phyloP scores from a whole-genome alignment of 1,139 yeast genomes.

The Diutina ranongensis region DNA sequence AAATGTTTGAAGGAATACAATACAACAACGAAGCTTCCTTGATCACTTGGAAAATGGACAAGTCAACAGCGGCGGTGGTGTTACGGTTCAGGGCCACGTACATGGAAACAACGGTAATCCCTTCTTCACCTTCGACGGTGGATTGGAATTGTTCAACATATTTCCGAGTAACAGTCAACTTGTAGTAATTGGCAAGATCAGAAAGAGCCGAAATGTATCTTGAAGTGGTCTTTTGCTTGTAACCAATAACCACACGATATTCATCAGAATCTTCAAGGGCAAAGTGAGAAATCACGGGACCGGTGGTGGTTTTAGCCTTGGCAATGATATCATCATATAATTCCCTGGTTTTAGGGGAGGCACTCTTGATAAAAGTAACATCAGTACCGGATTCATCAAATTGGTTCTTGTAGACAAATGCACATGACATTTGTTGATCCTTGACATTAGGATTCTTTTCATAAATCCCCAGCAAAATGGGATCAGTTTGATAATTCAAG shows the following conservation, averaged over 20 bases:
- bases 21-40: conserved; percentile 90
- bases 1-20: conserved; percentile 81
- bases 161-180: conserved; percentile 74
- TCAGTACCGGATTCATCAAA: conserved; percentile 47
- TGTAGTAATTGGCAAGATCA: conserved; percentile 83
- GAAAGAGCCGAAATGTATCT: conserved; percentile 83
- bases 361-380: conserved; percentile 64
- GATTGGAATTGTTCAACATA: conserved; percentile 82
- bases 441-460: conserved; percentile 18
- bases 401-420: conserved; percentile 75
- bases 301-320: conserved; percentile 65
- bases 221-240: conserved; percentile 72
- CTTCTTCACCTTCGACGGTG: conserved; percentile 30
- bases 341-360: conserved; percentile 67
- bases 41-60: conserved; percentile 80
- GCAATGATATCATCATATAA: conserved; percentile 65
- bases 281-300: conserved; percentile 87
- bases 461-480: conserved; percentile 32
- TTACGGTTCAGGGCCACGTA: conserved; percentile 54
- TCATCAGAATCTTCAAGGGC: conserved; percentile 71
- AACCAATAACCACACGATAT: conserved; percentile 82
- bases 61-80: conserved; percentile 39
- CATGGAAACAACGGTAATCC: conserved; percentile 76
- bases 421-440: conserved; percentile 56
- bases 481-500: conserved; percentile 35